Evolutionary conservation across 2,329 filamentous ascomycete species (phyloP).

Genomic region (Fusarium sp.): DNA sequence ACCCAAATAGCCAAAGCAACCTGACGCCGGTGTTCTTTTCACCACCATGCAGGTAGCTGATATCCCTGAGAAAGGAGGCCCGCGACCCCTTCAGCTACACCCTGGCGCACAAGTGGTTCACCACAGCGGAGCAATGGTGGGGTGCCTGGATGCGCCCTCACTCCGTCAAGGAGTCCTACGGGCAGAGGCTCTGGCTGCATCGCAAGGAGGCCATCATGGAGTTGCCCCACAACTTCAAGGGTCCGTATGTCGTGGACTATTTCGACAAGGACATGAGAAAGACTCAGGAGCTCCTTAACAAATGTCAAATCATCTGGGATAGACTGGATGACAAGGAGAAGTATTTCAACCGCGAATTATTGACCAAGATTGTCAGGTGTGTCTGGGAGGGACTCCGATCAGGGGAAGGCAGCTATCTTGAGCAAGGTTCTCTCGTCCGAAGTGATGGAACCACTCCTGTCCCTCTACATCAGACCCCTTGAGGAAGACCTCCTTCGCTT

Average conservation of each 20-base stretch:
- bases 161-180: conserved; percentile 31
- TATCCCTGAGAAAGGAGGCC: conserved; percentile 37
- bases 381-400: not conserved
- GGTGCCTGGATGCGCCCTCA: conserved; percentile 26
- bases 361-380: conserved; percentile 18
- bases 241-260: conserved; percentile 32
- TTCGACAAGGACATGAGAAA: conserved; percentile 43
- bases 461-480: conserved; percentile 33
- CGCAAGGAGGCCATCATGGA: conserved; percentile 37
- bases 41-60: conserved; percentile 31
- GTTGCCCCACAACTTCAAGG: conserved; percentile 41
- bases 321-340: conserved; percentile 5
- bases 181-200: not conserved
- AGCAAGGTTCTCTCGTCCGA: not conserved
- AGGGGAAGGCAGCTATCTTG: not conserved
- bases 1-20: conserved; percentile 18
- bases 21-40: conserved; percentile 41
- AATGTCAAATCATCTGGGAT: conserved; percentile 21
- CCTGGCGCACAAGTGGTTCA: conserved; percentile 39
- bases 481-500: conserved; percentile 42
- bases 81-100: conserved; percentile 46
- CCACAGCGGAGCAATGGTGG: conserved; percentile 34
- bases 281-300: conserved; percentile 20
- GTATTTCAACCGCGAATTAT: conserved; percentile 25
- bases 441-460: not conserved